These are phyloP conservation scores for Amanita pallidorosea DNA, from an alignment of 768 basidiomycete genomes.

Conservation along the genomic window DNA sequence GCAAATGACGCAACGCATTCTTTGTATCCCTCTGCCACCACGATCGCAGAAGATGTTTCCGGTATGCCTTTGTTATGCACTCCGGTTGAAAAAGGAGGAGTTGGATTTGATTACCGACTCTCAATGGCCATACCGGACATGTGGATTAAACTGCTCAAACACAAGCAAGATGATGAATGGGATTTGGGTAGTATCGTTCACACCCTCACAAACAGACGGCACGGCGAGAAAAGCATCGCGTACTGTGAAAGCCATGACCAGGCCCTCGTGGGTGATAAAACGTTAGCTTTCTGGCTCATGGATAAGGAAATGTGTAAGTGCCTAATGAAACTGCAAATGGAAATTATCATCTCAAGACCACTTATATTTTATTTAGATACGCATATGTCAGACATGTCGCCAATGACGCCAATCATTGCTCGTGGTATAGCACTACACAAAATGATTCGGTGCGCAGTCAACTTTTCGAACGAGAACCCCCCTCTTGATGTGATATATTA, in stretches of 20 bases:
- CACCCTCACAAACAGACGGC: conserved; percentile 82
- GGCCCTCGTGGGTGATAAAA: conserved; percentile 97
- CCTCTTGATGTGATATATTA: conserved; percentile 1
- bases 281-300: conserved; percentile 98
- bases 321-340: neutral
- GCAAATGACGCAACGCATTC: conserved; percentile 86
- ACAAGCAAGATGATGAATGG: conserved; percentile 82
- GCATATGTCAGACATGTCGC: conserved; percentile 83
- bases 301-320: conserved; percentile 98
- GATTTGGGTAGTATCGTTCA: conserved; percentile 77
- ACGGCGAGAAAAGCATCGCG: conserved; percentile 86
- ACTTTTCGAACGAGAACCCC: neutral
- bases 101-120: conserved; percentile 96
- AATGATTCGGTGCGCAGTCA: conserved; percentile 72
- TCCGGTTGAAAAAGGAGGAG: conserved; percentile 70
- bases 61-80: conserved; percentile 95
- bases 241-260: conserved; percentile 97
- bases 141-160: conserved; percentile 99
- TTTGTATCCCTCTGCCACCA: conserved; percentile 71
- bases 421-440: conserved; percentile 92
- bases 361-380: conserved; percentile 44
- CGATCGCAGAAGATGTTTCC: conserved; percentile 97
- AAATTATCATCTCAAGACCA: neutral
- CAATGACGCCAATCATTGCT: conserved; percentile 76
- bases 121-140: conserved; percentile 99